Evolutionary conservation across 1,139 yeast genomes (phyloP).

Genomic region (Debaryomyces singareniensis): DNA sequence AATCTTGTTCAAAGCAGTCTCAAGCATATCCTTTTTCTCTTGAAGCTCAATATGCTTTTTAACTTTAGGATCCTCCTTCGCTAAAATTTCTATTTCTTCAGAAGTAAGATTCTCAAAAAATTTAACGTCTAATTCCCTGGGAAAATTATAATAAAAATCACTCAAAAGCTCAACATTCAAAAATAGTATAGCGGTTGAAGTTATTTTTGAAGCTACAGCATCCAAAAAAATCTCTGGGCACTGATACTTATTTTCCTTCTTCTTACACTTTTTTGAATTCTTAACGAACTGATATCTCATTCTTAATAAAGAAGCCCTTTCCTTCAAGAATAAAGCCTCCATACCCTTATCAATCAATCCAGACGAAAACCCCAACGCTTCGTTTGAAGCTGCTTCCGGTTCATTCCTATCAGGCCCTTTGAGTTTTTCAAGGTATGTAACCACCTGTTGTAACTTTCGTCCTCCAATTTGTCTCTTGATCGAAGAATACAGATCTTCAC

Average conservation of each 20-base stretch:
- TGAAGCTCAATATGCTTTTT: slow-evolving; percentile 89
- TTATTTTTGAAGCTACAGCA: slow-evolving; percentile 85
- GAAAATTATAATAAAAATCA: slow-evolving; percentile 94
- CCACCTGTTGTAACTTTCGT: slow-evolving; percentile 74
- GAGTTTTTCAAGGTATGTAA: slow-evolving; percentile 59
- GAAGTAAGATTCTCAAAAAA: slow-evolving; percentile 57
- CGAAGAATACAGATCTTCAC: slow-evolving; percentile 57
- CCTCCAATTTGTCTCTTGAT: slow-evolving; percentile 75
- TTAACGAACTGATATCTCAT: slow-evolving; percentile 75
- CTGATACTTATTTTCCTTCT: slow-evolving; percentile 74
- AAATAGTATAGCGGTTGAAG: slow-evolving; percentile 88
- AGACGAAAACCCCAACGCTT: slow-evolving; percentile 72
- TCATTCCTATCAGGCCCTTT: slow-evolving; percentile 39
- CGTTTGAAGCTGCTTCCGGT: slow-evolving; percentile 41
- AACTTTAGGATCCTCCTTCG: slow-evolving; percentile 91
- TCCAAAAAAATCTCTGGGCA: slow-evolving; percentile 94
- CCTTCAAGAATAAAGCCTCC: slow-evolving; percentile 76
- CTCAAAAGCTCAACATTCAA: slow-evolving; percentile 88
- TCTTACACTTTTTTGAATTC: slow-evolving; percentile 64
- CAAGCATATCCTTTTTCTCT: slow-evolving; percentile 83
- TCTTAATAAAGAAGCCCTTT: slow-evolving; percentile 64
- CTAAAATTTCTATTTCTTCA: slow-evolving; percentile 82
- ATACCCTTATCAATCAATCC: slow-evolving; percentile 69
- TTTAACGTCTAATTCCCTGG: slow-evolving; percentile 80
- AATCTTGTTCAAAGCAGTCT: slow-evolving; percentile 76